phyloP scores from a whole-genome alignment of 2,329 filamentous ascomycete genomes.

The Claviceps fusiformis region DNA sequence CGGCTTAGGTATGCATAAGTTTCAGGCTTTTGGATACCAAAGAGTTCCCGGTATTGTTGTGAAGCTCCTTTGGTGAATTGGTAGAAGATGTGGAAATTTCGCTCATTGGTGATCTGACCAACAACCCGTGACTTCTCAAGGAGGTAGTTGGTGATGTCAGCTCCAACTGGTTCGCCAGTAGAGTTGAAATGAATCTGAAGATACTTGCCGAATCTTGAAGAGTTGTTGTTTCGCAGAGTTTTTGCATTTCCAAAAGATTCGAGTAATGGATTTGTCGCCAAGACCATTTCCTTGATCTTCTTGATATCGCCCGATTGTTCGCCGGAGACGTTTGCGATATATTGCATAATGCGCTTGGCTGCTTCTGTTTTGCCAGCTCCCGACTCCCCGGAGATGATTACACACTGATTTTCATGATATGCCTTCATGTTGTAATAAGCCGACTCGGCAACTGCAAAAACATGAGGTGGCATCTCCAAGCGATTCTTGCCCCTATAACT shows the following conservation, averaged over 20 bases:
- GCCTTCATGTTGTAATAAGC: conserved; percentile 99
- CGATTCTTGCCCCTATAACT: conserved; percentile 96
- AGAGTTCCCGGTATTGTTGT: conserved; percentile 73
- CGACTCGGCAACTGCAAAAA: conserved; percentile 93
- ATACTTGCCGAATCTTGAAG: conserved; percentile 95
- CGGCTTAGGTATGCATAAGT: conserved; percentile 88
- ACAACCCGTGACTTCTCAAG: conserved; percentile 92
- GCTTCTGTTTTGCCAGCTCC: conserved; percentile 98
- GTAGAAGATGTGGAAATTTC: conserved; percentile 99
- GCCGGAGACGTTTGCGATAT: conserved; percentile 93
- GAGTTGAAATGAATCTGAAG: conserved; percentile 92
- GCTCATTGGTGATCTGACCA: conserved; percentile 86
- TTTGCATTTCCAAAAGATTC: conserved; percentile 99
- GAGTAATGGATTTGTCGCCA: conserved; percentile 91
- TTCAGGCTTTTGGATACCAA: conserved; percentile 81
- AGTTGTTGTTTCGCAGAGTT: conserved; percentile 97
- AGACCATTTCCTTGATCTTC: conserved; percentile 97
- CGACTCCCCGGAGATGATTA: conserved; percentile 97
- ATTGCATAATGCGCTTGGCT: conserved; percentile 98
- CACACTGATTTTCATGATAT: conserved; percentile 97
- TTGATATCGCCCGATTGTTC: conserved; percentile 77
- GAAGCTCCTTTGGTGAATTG: conserved; percentile 94
- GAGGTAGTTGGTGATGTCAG: conserved; percentile 96
- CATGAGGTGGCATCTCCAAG: conserved; percentile 86
- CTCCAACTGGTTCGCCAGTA: conserved; percentile 83